These are phyloP conservation scores for Paratrimastix pyriformis DNA, from an alignment of 78 protist species.

Conservation along the genomic window DNA sequence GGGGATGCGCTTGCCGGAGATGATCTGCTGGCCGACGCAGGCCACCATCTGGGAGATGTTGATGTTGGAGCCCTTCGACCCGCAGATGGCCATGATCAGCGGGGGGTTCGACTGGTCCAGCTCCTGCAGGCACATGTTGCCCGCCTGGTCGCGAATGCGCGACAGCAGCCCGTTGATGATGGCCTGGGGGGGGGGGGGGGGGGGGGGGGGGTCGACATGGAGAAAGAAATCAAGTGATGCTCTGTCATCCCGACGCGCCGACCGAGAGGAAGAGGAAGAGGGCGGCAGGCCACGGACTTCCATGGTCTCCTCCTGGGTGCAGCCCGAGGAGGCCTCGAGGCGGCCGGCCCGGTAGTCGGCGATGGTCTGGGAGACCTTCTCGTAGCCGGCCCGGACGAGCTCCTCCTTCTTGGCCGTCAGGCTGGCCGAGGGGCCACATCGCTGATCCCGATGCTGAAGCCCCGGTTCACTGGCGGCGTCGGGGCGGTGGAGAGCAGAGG, in stretches of 20 bases:
- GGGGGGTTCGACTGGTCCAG: slow-evolving; percentile 78
- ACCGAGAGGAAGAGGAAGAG: no score
- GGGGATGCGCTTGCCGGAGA: slow-evolving; percentile 89
- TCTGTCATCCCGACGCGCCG: no score
- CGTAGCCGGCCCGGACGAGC: slow-evolving; percentile 53
- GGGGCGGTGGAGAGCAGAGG: no score
- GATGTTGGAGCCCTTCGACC: slow-evolving; percentile 92
- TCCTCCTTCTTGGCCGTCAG: slow-evolving; percentile 52
- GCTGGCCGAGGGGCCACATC: slow-evolving; percentile 78
- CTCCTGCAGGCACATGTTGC: slow-evolving; percentile 69
- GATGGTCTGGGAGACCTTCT: slow-evolving; percentile 50
- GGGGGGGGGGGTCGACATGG: no score
- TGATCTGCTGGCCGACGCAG: slow-evolving; percentile 94
- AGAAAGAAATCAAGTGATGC: no score
- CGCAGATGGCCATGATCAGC: slow-evolving; percentile 95
- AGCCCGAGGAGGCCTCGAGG: slow-evolving; percentile 68
- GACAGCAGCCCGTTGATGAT: slow-evolving; percentile 67
- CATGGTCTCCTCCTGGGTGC: slow-evolving; percentile 47
- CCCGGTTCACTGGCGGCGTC: slow-evolving; percentile 28
- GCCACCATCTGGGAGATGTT: slow-evolving; percentile 98
- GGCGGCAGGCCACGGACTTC: no score
- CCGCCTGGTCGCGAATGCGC: slow-evolving; percentile 78
- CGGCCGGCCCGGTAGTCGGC: slow-evolving; percentile 25
- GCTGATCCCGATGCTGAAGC: slow-evolving; percentile 91
- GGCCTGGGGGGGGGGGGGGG: no score